These are phyloP conservation scores for Eucalyptus urophylla DNA, from an alignment of 345 rosid genomes.

Conservation along the genomic window DNA sequence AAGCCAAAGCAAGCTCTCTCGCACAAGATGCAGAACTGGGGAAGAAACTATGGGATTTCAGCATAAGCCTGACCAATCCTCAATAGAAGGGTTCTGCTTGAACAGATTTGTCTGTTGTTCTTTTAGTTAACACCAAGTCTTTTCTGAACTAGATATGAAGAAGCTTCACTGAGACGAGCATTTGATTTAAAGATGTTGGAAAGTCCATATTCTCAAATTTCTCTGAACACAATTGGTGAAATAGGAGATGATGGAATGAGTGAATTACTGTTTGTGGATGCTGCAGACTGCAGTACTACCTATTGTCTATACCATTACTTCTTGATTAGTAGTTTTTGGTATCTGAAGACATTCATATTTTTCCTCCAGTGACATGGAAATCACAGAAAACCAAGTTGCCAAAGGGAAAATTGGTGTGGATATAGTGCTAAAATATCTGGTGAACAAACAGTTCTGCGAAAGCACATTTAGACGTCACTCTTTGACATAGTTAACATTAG, in stretches of 20 bases:
- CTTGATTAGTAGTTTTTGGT: not conserved
- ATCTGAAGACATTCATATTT: not conserved
- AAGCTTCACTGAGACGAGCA: not conserved
- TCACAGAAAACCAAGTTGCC: not conserved
- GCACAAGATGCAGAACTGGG: constrained; percentile 35
- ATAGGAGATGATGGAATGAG: not conserved
- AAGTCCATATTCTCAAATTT: not conserved
- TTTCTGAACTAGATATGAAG: not conserved
- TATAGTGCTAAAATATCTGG: not conserved
- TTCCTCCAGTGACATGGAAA: not conserved
- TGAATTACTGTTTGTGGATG: not conserved
- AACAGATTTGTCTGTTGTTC: not conserved
- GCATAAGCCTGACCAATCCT: not conserved
- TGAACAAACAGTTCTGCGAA: not conserved
- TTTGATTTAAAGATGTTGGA: not conserved
- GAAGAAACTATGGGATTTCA: constrained; percentile 39
- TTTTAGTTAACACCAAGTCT: not conserved
- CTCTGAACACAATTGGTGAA: not conserved
- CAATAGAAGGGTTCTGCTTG: not conserved
- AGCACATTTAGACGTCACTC: not conserved
- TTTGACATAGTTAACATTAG: not conserved
- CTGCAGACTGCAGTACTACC: not conserved
- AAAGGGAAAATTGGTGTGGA: not conserved
- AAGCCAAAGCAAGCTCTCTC: constrained; percentile 16
- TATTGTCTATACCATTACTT: not conserved